phyloP scores from a whole-genome alignment of 257 asterid genomes.

The Rhazya stricta region DNA sequence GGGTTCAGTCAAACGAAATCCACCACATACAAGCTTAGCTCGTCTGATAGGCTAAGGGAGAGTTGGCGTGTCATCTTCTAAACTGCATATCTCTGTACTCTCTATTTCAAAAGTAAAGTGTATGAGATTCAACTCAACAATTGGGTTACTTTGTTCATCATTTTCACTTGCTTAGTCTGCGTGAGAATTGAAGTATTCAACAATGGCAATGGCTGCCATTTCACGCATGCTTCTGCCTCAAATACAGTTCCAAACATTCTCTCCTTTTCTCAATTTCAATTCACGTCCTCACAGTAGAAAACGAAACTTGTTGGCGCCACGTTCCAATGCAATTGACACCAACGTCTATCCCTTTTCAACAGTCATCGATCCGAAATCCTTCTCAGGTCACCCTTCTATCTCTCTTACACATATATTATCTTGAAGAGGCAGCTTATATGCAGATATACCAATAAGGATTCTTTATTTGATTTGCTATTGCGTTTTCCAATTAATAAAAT shows the following conservation, averaged over 20 bases:
- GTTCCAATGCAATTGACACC: conserved; percentile 5
- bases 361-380: conserved; percentile 3
- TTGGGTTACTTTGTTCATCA: too few species aligned
- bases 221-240: background rate
- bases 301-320: background rate
- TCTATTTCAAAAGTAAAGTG: too few species aligned
- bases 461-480: too few species aligned
- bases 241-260: background rate
- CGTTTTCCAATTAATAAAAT: too few species aligned
- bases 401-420: background rate
- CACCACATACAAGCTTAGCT: background rate
- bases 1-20: background rate
- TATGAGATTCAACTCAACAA: too few species aligned
- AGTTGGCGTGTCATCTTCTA: conserved; percentile 15
- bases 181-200: background rate
- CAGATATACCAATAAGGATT: too few species aligned
- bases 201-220: conserved; percentile 5
- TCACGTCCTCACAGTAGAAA: background rate
- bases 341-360: conserved; percentile 11
- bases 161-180: too few species aligned
- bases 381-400: conserved; percentile 11
- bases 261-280: background rate
- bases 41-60: background rate
- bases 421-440: too few species aligned
- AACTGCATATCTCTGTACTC: background rate